These are phyloP conservation scores for Ciborinia camelliae DNA, from an alignment of 2,329 filamentous ascomycete species.

Conservation along the genomic window DNA sequence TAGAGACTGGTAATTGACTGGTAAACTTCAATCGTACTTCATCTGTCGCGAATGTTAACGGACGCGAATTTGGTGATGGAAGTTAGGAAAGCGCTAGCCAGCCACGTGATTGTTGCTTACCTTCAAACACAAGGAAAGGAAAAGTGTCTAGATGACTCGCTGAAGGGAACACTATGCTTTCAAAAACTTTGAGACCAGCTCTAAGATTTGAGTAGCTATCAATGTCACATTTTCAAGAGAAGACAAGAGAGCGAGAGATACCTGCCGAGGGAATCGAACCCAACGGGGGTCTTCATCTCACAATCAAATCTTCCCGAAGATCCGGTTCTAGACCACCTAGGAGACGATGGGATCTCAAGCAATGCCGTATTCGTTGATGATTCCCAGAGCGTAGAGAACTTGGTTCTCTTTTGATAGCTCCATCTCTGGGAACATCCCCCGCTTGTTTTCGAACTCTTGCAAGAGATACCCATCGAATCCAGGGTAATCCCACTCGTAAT, in stretches of 20 bases:
- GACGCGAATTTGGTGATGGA: constrained; percentile 10
- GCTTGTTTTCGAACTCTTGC: neutral
- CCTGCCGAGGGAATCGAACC: neutral
- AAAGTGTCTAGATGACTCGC: neutral
- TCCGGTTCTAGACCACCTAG: neutral
- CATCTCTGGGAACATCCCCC: neutral
- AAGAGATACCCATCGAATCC: constrained; percentile 12
- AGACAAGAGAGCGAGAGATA: neutral
- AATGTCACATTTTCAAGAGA: neutral
- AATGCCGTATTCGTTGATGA: constrained; percentile 1
- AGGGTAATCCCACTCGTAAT: constrained; percentile 5
- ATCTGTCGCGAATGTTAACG: constrained; percentile 7
- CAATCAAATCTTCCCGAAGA: neutral
- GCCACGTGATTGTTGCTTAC: constrained; percentile 1
- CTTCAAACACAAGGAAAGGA: neutral
- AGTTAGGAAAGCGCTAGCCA: neutral
- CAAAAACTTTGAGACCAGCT: neutral
- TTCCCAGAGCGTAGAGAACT: neutral
- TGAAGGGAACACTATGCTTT: neutral
- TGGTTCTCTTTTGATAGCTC: neutral
- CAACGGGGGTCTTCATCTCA: neutral
- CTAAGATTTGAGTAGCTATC: neutral
- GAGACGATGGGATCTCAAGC: neutral
- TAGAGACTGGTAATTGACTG: neutral
- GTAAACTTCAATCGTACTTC: neutral